These are phyloP conservation scores for Papiliotrema nemorosa DNA, from an alignment of 1,284 basidiomycete genomes.

Conservation along the genomic window DNA sequence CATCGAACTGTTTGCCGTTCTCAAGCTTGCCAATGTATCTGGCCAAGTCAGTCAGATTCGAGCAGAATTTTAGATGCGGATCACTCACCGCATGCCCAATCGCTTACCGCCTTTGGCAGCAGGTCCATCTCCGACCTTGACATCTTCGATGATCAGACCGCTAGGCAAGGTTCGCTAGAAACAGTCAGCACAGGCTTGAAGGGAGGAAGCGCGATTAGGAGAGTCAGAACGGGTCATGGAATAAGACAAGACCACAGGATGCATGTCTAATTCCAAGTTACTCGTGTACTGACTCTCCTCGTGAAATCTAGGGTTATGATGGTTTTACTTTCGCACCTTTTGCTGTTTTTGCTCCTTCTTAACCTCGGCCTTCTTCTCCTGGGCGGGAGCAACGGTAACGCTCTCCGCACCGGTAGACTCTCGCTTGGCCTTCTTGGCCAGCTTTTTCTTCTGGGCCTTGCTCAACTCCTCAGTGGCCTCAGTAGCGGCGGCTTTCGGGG, in stretches of 20 bases:
- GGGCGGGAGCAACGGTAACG: conserved; percentile 49
- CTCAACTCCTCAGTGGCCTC: conserved; percentile 30
- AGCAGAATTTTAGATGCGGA: background rate
- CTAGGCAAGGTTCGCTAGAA: conserved; percentile 56
- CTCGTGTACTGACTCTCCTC: background rate
- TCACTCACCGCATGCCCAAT: conserved; percentile 69
- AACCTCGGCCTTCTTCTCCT: conserved; percentile 26
- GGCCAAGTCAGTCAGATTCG: background rate
- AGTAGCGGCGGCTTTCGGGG: conserved; percentile 22
- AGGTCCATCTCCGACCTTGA: conserved; percentile 73
- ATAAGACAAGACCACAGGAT: conserved; percentile 1
- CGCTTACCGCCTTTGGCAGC: conserved; percentile 80
- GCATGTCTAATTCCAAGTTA: background rate
- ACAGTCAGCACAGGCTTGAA: background rate
- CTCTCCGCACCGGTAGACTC: conserved; percentile 52
- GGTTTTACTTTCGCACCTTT: conserved; percentile 43
- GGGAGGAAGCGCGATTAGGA: background rate
- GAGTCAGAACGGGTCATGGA: background rate
- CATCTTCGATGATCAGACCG: conserved; percentile 75
- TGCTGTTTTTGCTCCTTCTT: conserved; percentile 45
- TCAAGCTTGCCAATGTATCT: conserved; percentile 61
- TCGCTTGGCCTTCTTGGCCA: conserved; percentile 45
- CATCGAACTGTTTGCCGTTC: conserved; percentile 83
- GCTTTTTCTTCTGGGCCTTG: conserved; percentile 50
- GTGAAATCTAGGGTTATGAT: background rate